These are phyloP conservation scores for Pulveroboletus sp. DNA, from an alignment of 768 basidiomycete species.

Conservation along the genomic window DNA sequence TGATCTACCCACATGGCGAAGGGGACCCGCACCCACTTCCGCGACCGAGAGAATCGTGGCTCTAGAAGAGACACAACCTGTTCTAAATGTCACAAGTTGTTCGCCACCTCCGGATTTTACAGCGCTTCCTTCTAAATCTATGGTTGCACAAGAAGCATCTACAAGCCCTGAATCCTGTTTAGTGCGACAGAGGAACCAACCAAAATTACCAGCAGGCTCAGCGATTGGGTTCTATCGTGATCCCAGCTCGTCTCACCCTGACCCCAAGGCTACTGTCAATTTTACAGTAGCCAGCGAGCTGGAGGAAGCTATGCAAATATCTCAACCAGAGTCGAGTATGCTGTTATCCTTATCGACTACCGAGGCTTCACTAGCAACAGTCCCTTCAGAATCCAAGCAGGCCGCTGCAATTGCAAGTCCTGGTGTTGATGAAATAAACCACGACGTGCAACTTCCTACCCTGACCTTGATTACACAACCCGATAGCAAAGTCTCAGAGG, in stretches of 20 bases:
- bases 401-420: slow-evolving; percentile 5
- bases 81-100: slow-evolving; percentile 55
- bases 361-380: slow-evolving; percentile 9
- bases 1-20: slow-evolving; percentile 39
- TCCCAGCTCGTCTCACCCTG: slow-evolving; percentile 47
- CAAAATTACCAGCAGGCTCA: slow-evolving; percentile 69
- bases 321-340: slow-evolving; percentile 16
- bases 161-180: slow-evolving; percentile 22
- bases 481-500: slow-evolving; percentile 51
- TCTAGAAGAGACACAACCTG: slow-evolving; percentile 13
- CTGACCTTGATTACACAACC: slow-evolving; percentile 27
- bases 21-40: slow-evolving; percentile 21
- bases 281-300: slow-evolving; percentile 81
- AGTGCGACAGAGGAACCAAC: slow-evolving; percentile 49
- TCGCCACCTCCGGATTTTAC: slow-evolving; percentile 57
- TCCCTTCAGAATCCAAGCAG: slow-evolving; percentile 5
- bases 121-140: slow-evolving; percentile 21
- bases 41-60: slow-evolving; percentile 4
- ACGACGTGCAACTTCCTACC: slow-evolving; percentile 12
- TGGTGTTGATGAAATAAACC: slow-evolving; percentile 6
- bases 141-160: slow-evolving; percentile 33
- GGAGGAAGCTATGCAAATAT: slow-evolving; percentile 32
- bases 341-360: slow-evolving; percentile 24
- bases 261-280: slow-evolving; percentile 50
- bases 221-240: slow-evolving; percentile 71